These are phyloP conservation scores for Aegilops umbellulata DNA, from an alignment of 176 grass and related monocot genomes.

Conservation along the genomic window DNA sequence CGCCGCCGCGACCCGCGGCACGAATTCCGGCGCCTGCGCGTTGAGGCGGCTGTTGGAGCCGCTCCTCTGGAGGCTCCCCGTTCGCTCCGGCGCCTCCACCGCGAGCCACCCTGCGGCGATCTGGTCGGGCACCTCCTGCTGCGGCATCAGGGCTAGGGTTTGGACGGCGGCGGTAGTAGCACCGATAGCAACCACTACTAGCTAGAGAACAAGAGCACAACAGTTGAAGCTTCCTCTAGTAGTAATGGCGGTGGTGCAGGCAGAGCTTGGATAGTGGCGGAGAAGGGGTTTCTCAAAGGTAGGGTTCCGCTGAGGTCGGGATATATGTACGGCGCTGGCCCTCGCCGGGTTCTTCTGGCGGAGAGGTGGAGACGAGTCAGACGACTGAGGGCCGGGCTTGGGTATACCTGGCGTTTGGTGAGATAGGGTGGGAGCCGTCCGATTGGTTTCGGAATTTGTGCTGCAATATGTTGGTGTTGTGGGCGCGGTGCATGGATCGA, in stretches of 20 bases:
- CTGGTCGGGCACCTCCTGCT: constrained; percentile 47
- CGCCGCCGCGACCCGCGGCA: constrained; percentile 53
- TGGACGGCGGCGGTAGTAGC: background rate
- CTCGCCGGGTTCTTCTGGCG: background rate
- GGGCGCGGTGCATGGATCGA: too few species aligned
- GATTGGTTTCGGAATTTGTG: too few species aligned
- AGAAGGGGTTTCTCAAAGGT: constrained; percentile 48
- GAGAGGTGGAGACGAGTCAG: background rate
- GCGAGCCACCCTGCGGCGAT: constrained; percentile 30
- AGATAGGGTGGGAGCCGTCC: too few species aligned
- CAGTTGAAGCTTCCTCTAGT: constrained; percentile 22
- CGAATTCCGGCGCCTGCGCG: constrained; percentile 89
- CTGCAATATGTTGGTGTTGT: too few species aligned
- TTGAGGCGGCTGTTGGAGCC: constrained; percentile 74
- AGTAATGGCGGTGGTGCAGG: constrained; percentile 1
- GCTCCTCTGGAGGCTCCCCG: constrained; percentile 42
- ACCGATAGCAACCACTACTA: constrained; percentile 14
- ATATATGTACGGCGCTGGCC: constrained; percentile 31
- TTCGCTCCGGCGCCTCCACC: constrained; percentile 22
- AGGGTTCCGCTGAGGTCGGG: constrained; percentile 41
- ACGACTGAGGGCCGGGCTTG: background rate
- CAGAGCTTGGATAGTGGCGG: constrained; percentile 37
- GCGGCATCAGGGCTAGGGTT: constrained; percentile 61
- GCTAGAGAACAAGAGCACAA: constrained; percentile 17
- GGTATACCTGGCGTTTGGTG: background rate